Evolutionary conservation across 2,329 filamentous ascomycete genomes (phyloP), one percentile per base, ranked within the genome.

Genomic region (Colletotrichum neosansevieriae): DNA sequence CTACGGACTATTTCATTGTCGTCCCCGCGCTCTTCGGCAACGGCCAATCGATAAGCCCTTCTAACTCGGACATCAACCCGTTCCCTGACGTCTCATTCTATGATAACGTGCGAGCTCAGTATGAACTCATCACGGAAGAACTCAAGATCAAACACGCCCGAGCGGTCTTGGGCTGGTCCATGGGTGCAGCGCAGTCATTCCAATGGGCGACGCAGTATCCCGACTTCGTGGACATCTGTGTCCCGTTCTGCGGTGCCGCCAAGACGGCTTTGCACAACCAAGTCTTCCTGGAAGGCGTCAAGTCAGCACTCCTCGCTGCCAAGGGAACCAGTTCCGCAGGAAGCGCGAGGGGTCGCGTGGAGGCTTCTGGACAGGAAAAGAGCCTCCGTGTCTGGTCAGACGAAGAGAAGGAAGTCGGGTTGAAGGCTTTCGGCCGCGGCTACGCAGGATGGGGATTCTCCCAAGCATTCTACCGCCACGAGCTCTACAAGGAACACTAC

Each of bases 391-490:
- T 47, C 3, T 80, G 79, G 79, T 74, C 75, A 3, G 89, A 80
- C 77, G 82, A 72, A 81, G 73, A 80, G 73, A 74, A 79, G 73
- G 34, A 73, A 71, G 56, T 74, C 32, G 75, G 84, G 64, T 75
- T 95, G 45, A 94, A 91, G 74, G 92, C 92, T 0, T 86, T 95
- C 64, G 91, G 86, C 0, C 84, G 91, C 50, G 92, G 89, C 0
- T 96, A 96, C 77, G 92, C 92, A 1, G 92, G 92, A 0, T 96
- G 89, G 92, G 92, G 93, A 0, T 92, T 95, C 73, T 92, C 89
- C 58, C 92, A 94, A 74, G 85, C 91, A 0, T 95, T 94, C 74
- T 95, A 95, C 74, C 85, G 92, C 1, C 83, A 93, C 72, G 89
- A 85, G 75, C 68, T 93, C n/a, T 91, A 91, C 75, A 87, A 92